These are phyloP conservation scores for Cenococcum geophilum DNA, from an alignment of 495 filamentous ascomycete species.

Conservation along the genomic window DNA sequence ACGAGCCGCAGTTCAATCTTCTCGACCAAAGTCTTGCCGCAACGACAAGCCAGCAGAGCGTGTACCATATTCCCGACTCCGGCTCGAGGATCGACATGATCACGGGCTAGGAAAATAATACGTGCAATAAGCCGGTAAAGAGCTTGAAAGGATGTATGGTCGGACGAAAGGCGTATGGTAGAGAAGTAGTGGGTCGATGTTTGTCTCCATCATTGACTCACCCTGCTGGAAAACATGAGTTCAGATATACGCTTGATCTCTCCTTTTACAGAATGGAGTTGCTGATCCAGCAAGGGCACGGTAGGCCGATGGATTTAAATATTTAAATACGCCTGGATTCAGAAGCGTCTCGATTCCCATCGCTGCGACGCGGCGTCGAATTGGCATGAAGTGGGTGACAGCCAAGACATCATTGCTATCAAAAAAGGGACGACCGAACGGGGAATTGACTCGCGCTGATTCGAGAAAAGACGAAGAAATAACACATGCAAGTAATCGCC, in stretches of 20 bases:
- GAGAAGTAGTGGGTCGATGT: neutral
- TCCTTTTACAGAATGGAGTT: no score
- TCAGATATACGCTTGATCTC: no score
- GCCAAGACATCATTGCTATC: neutral
- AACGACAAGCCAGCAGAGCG: constrained; percentile 39
- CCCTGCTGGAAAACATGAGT: no score
- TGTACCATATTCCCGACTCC: constrained; percentile 49
- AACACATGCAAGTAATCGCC: neutral
- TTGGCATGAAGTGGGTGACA: neutral
- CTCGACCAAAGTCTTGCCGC: constrained; percentile 38
- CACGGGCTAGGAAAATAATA: neutral
- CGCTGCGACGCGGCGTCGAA: constrained; percentile 2
- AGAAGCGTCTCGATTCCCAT: constrained; percentile 1
- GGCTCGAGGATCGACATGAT: constrained; percentile 34
- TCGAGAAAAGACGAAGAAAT: neutral
- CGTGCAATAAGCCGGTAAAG: neutral
- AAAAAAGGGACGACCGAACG: neutral
- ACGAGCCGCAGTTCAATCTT: constrained; percentile 42
- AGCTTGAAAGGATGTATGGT: neutral
- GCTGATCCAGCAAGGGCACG: no score
- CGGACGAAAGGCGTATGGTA: neutral
- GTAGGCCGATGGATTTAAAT: neutral
- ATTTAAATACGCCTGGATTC: neutral
- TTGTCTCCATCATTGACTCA: neutral
- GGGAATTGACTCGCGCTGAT: neutral